phyloP scores from a whole-genome alignment of 345 rosid genomes.

The Melaleuca alternifolia region DNA sequence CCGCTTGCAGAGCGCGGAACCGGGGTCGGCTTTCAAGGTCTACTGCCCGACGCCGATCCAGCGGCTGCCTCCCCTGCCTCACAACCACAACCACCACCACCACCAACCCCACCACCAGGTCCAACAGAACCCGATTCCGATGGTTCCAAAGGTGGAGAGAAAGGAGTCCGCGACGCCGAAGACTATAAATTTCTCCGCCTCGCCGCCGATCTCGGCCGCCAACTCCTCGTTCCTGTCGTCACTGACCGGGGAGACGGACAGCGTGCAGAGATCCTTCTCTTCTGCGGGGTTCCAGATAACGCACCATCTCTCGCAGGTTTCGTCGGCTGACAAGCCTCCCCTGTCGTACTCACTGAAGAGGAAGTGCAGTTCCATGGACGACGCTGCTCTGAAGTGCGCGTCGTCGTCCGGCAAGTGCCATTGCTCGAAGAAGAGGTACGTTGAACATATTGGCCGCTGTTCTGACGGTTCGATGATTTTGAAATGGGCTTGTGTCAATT shows the following conservation, averaged over 20 bases:
- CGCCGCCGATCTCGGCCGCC: conserved; percentile 43
- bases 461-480: background rate
- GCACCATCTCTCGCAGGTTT: conserved; percentile 32
- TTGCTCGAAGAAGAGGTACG: conserved; percentile 87
- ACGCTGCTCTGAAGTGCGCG: conserved; percentile 42
- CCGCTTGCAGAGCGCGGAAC: background rate
- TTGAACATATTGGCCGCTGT: background rate
- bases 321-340: conserved; percentile 66
- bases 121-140: conserved; percentile 1
- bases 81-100: conserved; percentile 17
- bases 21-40: conserved; percentile 41
- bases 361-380: conserved; percentile 65
- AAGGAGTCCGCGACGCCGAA: conserved; percentile 23
- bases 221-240: conserved; percentile 55
- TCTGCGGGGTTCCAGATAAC: conserved; percentile 65
- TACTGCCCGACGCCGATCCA: conserved; percentile 64
- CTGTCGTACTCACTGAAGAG: conserved; percentile 52
- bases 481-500: background rate
- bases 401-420: conserved; percentile 77
- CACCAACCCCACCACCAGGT: background rate
- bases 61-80: conserved; percentile 69
- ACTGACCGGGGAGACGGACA: conserved; percentile 67
- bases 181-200: conserved; percentile 42
- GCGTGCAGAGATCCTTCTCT: conserved; percentile 17
- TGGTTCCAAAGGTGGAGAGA: conserved; percentile 13